Evolutionary conservation across 2,329 filamentous ascomycete species (phyloP), one percentile per base, ranked within the genome.

Genomic region (Hymenoscyphus fraxineus): DNA sequence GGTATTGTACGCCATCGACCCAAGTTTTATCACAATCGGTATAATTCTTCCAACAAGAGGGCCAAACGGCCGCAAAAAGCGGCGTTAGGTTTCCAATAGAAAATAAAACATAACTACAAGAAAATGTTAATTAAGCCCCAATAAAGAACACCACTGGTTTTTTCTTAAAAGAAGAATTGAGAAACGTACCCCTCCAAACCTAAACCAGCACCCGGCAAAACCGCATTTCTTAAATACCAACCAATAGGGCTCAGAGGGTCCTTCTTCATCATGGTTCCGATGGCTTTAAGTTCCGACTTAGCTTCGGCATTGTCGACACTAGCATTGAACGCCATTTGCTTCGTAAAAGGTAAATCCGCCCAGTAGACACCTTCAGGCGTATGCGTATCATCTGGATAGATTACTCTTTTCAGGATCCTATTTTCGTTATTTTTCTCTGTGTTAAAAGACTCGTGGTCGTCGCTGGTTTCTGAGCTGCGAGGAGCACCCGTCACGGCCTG

Each of bases 11-110:
- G 54, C 92, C 86, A 66, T 89, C 85, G 41, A 94, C 80, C 94
- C 94, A 97, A 69, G 91, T 90, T 70, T 85, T 77, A 74, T 86
- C 85, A 80, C 94, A 98, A 35, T 85, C 87, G 2, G 81, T 77
- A 66, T 83, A 77, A 0, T 74, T 75, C 31, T 81, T 80, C 94
- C 94, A 98, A 81, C 94, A 98, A 3, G 79, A 71, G 0, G 87
- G 85, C 84, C 94, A 98, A 6, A 87, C 86, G 40, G 85, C 83
- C 66, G 86, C 78, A 75, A 97, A 94, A 12, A 98, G 83, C 4
- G 93, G 91, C 74, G 90, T 87, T 69, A 98, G 81, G 78, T 97
- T 97, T 65, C 94, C 94, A 71, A 98, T 97, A 68, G 93, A 97
- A 83, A 98, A 98, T 22, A 98, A 85, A 54, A 97, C 93, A 75